Conservation (phyloP, 2,329 filamentous ascomycete species). For the Blastomyces gilchristii region DNA sequence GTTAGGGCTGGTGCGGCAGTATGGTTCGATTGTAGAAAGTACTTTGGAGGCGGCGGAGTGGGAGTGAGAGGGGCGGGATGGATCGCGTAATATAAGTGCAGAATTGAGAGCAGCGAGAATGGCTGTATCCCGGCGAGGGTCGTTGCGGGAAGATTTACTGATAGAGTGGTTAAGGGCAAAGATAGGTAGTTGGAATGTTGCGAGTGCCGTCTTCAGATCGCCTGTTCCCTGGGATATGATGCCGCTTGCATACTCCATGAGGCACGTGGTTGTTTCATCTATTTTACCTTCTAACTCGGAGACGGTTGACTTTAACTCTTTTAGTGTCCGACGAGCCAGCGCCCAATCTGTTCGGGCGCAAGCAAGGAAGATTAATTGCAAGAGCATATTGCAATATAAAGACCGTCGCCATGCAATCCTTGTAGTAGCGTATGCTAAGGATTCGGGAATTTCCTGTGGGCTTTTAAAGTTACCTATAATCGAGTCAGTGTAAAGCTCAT, state of each 20-base stretch:
- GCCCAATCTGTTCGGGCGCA: constrained; percentile 63
- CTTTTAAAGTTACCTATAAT: constrained; percentile 27
- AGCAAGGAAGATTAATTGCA: constrained; percentile 60
- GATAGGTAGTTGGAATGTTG: constrained; percentile 52
- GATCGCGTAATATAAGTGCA: constrained; percentile 61
- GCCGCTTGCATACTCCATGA: constrained; percentile 62
- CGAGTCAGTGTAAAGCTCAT: constrained; percentile 17
- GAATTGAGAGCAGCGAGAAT: constrained; percentile 56
- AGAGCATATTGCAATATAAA: constrained; percentile 57
- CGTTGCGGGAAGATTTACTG: constrained; percentile 33
- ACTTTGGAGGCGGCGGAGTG: constrained; percentile 51
- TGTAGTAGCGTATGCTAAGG: constrained; percentile 48
- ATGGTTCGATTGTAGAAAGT: constrained; percentile 54
- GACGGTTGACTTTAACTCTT: constrained; percentile 42
- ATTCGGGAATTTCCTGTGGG: constrained; percentile 38
- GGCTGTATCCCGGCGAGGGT: constrained; percentile 52
- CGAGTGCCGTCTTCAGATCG: constrained; percentile 56
- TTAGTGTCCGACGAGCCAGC: constrained; percentile 49
- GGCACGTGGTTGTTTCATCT: constrained; percentile 38
- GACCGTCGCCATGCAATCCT: constrained; percentile 55
- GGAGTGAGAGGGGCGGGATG: constrained; percentile 46
- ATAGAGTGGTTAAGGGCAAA: constrained; percentile 44
- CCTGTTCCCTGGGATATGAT: constrained; percentile 69
- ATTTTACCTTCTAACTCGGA: constrained; percentile 35
- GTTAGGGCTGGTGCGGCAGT: constrained; percentile 61